phyloP scores from a whole-genome alignment of 306 rosid species.

The Vachellia collinsii region DNA sequence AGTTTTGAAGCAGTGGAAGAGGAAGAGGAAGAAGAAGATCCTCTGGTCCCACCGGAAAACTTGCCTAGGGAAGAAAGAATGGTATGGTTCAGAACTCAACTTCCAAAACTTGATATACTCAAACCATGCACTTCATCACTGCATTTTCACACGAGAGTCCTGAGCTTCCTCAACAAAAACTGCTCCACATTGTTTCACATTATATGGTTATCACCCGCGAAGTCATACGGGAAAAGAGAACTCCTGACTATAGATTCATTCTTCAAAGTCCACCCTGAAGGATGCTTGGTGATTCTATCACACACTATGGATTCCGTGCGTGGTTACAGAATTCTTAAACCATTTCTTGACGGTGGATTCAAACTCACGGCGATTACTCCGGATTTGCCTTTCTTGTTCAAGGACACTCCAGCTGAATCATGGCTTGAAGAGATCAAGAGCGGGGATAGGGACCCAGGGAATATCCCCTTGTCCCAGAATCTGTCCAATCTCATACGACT shows the following conservation, averaged over 20 bases:
- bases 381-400: slow-evolving; percentile 13
- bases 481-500: neutral
- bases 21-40: neutral
- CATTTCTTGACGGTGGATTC: neutral
- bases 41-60: neutral
- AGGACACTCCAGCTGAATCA: slow-evolving; percentile 9
- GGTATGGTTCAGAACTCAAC: slow-evolving; percentile 4
- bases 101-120: neutral
- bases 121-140: slow-evolving; percentile 5
- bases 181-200: neutral
- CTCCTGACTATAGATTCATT: slow-evolving; percentile 10
- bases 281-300: slow-evolving; percentile 4
- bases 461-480: slow-evolving; percentile 11
- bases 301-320: neutral
- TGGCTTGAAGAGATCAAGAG: slow-evolving; percentile 13
- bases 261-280: slow-evolving; percentile 6
- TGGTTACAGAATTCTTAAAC: slow-evolving; percentile 1
- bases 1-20: neutral
- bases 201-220: slow-evolving; percentile 13
- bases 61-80: neutral
- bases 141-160: neutral
- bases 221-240: slow-evolving; percentile 8
- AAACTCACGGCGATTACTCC: neutral
- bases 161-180: neutral
- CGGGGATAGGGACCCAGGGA: neutral